These are phyloP conservation scores for Coemansia sp. DNA, from an alignment of 192 early-diverging fungal species.

Conservation along the genomic window DNA sequence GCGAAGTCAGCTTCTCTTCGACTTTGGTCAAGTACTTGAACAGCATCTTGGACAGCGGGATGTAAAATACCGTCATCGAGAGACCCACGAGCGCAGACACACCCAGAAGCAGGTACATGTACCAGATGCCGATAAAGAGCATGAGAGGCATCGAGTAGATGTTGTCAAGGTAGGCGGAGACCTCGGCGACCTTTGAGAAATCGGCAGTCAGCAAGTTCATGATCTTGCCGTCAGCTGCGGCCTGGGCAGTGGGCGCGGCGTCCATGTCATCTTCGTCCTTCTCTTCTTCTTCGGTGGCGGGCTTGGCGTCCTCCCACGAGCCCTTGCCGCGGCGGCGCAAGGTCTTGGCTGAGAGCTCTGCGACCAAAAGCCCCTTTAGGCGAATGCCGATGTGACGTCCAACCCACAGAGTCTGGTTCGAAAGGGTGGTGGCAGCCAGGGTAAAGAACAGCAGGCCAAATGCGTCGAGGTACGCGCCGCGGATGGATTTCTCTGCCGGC, in stretches of 20 bases:
- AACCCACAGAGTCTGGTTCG: conserved; percentile 60
- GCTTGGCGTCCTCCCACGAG: conserved; percentile 49
- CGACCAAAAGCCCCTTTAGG: conserved; percentile 58
- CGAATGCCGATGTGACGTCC: conserved; percentile 65
- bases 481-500: not conserved
- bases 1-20: conserved; percentile 59
- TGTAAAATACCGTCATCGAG: conserved; percentile 57
- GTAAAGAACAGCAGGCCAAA: conserved; percentile 59
- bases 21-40: conserved; percentile 53
- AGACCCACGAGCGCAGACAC: conserved; percentile 77
- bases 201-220: conserved; percentile 74
- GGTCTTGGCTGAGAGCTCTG: conserved; percentile 66
- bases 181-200: conserved; percentile 60
- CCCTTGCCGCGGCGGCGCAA: conserved; percentile 60
- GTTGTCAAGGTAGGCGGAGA: conserved; percentile 56
- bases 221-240: conserved; percentile 60
- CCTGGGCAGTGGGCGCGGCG: conserved; percentile 28
- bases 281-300: conserved; percentile 7
- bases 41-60: conserved; percentile 55
- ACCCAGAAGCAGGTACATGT: conserved; percentile 75
- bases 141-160: conserved; percentile 61
- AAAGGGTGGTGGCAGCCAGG: conserved; percentile 26
- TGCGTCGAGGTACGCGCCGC: conserved; percentile 57
- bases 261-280: conserved; percentile 14
- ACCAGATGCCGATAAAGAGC: conserved; percentile 62